phyloP scores from a whole-genome alignment of 768 basidiomycete genomes.

The Hemileccinum rubropunctum region DNA sequence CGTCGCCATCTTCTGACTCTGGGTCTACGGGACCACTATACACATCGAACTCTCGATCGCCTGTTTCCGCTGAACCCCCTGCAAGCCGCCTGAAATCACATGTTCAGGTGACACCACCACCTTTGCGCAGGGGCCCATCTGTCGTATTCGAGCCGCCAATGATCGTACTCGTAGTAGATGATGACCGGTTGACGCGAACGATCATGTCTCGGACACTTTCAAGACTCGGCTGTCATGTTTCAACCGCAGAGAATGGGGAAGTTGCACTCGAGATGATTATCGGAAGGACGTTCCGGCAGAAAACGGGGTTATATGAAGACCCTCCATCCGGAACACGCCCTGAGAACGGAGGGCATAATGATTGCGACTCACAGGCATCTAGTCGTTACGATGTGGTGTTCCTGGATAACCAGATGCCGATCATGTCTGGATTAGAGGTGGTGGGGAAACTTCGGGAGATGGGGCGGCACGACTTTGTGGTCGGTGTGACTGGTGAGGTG shows the following conservation, averaged over 20 bases:
- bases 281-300: slow-evolving; percentile 27
- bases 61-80: slow-evolving; percentile 3
- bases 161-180: slow-evolving; percentile 77
- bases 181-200: slow-evolving; percentile 75
- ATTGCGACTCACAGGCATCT: not conserved
- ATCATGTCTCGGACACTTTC: slow-evolving; percentile 78
- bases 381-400: slow-evolving; percentile 45
- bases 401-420: slow-evolving; percentile 79
- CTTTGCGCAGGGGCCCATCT: slow-evolving; percentile 9
- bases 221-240: slow-evolving; percentile 76
- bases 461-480: slow-evolving; percentile 74
- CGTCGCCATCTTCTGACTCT: slow-evolving; percentile 3
- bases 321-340: not conserved
- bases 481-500: slow-evolving; percentile 67
- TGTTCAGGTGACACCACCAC: slow-evolving; percentile 10
- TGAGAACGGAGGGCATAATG: not conserved
- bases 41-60: not conserved
- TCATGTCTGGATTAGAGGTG: slow-evolving; percentile 71
- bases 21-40: slow-evolving; percentile 1
- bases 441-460: slow-evolving; percentile 62
- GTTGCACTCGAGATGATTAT: slow-evolving; percentile 71
- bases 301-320: too few relatives aligned
- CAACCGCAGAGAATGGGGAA: slow-evolving; percentile 82
- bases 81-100: slow-evolving; percentile 12
- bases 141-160: slow-evolving; percentile 47